Percentiles rank a stretch among this genome's conserved stretches.
phyloP scores from a whole-genome alignment of 345 rosid genomes.

The Gossypium anomalum region DNA sequence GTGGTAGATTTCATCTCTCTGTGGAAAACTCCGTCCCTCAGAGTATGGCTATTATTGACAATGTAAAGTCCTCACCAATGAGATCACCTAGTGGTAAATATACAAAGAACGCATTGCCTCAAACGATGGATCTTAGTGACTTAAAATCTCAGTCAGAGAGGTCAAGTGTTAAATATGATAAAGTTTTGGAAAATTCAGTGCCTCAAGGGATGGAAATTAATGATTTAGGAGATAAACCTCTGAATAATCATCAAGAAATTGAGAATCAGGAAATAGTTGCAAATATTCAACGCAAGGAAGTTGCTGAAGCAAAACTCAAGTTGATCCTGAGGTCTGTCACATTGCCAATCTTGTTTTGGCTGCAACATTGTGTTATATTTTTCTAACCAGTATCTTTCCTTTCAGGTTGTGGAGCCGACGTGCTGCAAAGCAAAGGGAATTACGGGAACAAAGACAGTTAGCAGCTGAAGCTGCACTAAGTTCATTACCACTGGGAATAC shows the following conservation, averaged over 20 bases:
- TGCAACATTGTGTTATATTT: slow-evolving; percentile 8
- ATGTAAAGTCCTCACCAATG: slow-evolving; percentile 18
- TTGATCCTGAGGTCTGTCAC: slow-evolving; percentile 68
- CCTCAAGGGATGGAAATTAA: slow-evolving; percentile 18
- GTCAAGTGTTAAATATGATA: slow-evolving; percentile 14
- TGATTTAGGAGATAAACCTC: slow-evolving; percentile 29
- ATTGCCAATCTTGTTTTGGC: slow-evolving; percentile 16
- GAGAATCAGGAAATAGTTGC: slow-evolving; percentile 32
- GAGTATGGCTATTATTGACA: slow-evolving; percentile 23
- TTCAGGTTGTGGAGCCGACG: slow-evolving; percentile 83
- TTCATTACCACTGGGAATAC: slow-evolving; percentile 71
- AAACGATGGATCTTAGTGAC: slow-evolving; percentile 19
- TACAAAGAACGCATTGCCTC: slow-evolving; percentile 26
- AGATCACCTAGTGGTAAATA: slow-evolving; percentile 21
- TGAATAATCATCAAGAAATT: slow-evolving; percentile 31
- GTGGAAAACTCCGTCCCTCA: slow-evolving; percentile 28
- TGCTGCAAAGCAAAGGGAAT: slow-evolving; percentile 48
- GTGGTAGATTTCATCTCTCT: slow-evolving; percentile 19
- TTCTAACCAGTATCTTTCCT: slow-evolving; percentile 18
- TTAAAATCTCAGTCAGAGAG: slow-evolving; percentile 19
- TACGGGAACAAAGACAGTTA: slow-evolving; percentile 62
- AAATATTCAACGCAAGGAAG: slow-evolving; percentile 38
- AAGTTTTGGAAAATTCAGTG: slow-evolving; percentile 25
- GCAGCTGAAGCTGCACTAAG: slow-evolving; percentile 68
- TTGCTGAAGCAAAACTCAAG: slow-evolving; percentile 73